Evolutionary conservation across 75 land plant genomes (phyloP), one percentile per base, ranked within the genome.

Genomic region (Pinus albicaulis): DNA sequence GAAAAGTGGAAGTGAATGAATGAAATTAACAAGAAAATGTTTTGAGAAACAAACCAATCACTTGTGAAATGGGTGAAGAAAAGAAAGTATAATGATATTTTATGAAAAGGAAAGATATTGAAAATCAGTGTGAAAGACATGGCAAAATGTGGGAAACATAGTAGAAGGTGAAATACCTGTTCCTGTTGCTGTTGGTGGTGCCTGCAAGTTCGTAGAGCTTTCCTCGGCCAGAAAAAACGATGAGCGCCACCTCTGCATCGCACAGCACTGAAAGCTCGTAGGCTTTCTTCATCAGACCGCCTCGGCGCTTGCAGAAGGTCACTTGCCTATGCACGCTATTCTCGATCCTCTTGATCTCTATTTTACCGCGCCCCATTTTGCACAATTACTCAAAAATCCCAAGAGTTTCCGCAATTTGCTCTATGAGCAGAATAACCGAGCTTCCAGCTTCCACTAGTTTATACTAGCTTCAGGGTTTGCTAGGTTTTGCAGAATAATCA

Each of bases 221-320:
- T 34, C 81, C 81, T 16, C 75, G 41, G 56, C 80, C 58, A 53
- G 81, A 79, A 68, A 79, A 79, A 52, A 79, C 60, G 11, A 79
- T 75, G 70, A 76, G 56, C 11, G 79, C 81, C 25, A 79, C 76
- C 24, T 79, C 80, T 19, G 81, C 81, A 58, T 83, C 85, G 74
- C 85, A 83, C 26, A 83, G 77, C 34, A 76, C 71, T 7, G 85
- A 75, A 23, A 83, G 82, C 59, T 83, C 85, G 31, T 75, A n/a
- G 48, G 85, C 85, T 59, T 83, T 83, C 82, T 83, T 79, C 34
- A 79, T 34, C 13, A 79, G 66, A 24, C 81, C 81, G 10, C 68
- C 68, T 19, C 81, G 64, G 11, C 81, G 79, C 28, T 79, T 79
- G 80, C 58, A 79, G 68, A 79, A 79, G 53, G 81, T 79, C 36